A percentile compares a stretch with the other conserved stretches of the same genome.
Conservation (phyloP, 805 yeast species). For the Metschnikowia colocasiae region DNA sequence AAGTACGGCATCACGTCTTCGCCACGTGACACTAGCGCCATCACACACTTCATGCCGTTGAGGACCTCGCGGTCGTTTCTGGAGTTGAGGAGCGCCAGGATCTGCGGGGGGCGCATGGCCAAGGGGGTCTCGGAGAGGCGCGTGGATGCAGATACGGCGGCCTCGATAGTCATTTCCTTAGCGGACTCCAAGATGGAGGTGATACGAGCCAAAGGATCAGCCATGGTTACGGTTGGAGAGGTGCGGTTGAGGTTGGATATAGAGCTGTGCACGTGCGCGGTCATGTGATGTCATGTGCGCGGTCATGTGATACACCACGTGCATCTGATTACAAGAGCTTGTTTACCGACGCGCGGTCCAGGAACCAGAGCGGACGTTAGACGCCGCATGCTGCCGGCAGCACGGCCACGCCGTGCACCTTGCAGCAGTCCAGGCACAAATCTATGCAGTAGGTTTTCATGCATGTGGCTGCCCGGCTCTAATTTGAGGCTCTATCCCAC, state of each 20-base stretch:
- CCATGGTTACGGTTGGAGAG: slow-evolving; percentile 21
- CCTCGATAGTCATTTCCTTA: slow-evolving; percentile 71
- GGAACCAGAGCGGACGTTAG: background rate
- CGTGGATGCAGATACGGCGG: slow-evolving; percentile 75
- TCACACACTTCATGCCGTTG: slow-evolving; percentile 41
- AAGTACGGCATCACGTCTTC: slow-evolving; percentile 47
- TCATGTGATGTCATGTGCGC: background rate
- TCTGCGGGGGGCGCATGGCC: slow-evolving; percentile 59
- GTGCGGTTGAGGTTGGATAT: background rate
- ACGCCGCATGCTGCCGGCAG: background rate
- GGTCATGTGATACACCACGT: background rate
- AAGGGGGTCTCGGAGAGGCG: slow-evolving; percentile 60
- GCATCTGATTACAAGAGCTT: background rate
- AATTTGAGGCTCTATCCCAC: background rate
- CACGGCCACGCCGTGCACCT: background rate
- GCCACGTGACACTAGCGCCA: slow-evolving; percentile 37
- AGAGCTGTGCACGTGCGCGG: background rate
- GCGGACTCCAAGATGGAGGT: slow-evolving; percentile 79
- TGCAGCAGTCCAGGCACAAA: background rate
- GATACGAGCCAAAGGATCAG: slow-evolving; percentile 53
- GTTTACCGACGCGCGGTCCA: background rate
- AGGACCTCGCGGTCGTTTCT: slow-evolving; percentile 53
- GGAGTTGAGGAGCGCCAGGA: slow-evolving; percentile 63
- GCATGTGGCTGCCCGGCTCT: background rate
- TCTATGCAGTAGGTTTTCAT: background rate